These are phyloP conservation scores for Ophiocytium majus DNA, from an alignment of 352 stramenopile genomes.

Conservation along the genomic window DNA sequence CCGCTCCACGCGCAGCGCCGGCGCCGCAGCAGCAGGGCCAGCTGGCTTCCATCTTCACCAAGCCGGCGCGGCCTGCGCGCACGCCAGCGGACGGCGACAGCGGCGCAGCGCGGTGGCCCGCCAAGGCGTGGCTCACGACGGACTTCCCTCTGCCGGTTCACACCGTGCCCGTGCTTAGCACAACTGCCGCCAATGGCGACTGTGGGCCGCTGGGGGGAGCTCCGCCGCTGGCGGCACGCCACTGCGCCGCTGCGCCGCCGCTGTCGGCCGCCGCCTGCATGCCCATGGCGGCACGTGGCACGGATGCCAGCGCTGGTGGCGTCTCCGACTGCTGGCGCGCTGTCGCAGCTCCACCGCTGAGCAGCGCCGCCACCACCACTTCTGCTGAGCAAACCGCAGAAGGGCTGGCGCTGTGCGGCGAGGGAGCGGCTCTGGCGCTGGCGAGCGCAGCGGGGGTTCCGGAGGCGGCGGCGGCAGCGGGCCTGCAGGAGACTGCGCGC, in stretches of 20 bases:
- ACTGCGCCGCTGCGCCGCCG: too few relatives aligned
- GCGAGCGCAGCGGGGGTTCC: not conserved
- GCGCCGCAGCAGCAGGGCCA: not conserved
- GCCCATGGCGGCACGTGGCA: not conserved
- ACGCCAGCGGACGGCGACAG: not conserved
- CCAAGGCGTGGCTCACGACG: not conserved
- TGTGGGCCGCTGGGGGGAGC: too few relatives aligned
- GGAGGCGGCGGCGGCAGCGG: not conserved
- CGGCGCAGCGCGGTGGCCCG: too few relatives aligned
- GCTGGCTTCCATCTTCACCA: conserved; percentile 16
- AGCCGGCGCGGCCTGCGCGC: not conserved
- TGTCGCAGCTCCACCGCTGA: not conserved
- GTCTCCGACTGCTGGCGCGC: not conserved
- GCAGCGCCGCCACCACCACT: not conserved
- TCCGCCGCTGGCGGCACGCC: not conserved
- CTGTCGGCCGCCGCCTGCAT: not conserved
- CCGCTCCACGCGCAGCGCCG: not conserved
- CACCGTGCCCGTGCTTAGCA: not conserved
- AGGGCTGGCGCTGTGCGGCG: not conserved
- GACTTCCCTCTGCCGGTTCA: not conserved
- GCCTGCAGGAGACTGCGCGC: not conserved
- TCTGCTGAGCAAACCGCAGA: not conserved
- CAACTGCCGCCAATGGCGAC: too few relatives aligned
- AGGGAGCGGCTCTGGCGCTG: not conserved
- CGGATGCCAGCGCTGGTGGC: not conserved